Conservation (phyloP, 805 yeast genomes). For the Candida piceae region DNA sequence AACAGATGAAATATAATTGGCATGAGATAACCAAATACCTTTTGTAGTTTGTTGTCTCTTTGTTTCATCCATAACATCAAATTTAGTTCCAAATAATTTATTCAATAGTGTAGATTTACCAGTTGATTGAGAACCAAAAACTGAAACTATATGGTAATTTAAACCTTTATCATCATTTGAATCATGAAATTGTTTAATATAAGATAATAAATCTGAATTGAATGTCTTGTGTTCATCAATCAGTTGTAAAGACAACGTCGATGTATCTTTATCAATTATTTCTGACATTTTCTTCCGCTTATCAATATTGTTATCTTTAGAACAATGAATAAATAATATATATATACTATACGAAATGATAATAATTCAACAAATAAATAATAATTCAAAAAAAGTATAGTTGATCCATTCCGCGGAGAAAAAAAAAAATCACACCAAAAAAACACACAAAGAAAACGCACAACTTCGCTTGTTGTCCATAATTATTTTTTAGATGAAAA, state of each 20-base stretch:
- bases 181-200: constrained; percentile 26
- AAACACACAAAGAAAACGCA: too few relatives aligned
- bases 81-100: constrained; percentile 75
- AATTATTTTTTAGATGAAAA: too few relatives aligned
- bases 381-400: too few relatives aligned
- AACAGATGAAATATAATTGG: constrained; percentile 34
- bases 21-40: constrained; percentile 73
- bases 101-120: constrained; percentile 93
- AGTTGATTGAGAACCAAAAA: constrained; percentile 95
- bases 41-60: constrained; percentile 87
- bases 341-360: too few relatives aligned
- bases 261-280: neutral
- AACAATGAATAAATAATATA: too few relatives aligned
- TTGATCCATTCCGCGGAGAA: too few relatives aligned
- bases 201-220: constrained; percentile 31
- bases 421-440: too few relatives aligned
- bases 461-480: too few relatives aligned
- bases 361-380: too few relatives aligned
- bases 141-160: constrained; percentile 86
- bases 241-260: constrained; percentile 49
- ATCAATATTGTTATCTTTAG: too few relatives aligned
- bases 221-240: constrained; percentile 58
- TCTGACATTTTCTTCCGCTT: too few relatives aligned
- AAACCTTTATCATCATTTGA: constrained; percentile 45
- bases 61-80: constrained; percentile 89